Base-by-base conservation (phyloP, 305 asterid species). In the Vinca major region DNA sequence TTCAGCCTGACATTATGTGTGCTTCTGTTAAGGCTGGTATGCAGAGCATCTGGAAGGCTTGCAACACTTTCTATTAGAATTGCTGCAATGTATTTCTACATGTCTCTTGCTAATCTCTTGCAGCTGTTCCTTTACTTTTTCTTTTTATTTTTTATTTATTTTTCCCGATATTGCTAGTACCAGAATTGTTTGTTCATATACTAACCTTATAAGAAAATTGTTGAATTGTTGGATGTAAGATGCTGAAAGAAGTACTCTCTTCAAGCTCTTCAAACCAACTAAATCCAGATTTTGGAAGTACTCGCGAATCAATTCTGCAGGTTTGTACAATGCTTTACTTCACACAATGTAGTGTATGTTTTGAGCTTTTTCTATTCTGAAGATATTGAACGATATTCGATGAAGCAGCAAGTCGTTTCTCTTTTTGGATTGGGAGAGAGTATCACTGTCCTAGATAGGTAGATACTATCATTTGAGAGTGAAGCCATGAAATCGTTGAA, bases 251-350 rank as follows among this genome's bases (percentile, higher is more conserved):
- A 72, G 96, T 85, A 65, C 90, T 93, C 68, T 80, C 85, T 68
- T 87, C 92, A 81, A 86, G 75, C 73, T 74, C 87, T 80, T 73
- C 82, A 39, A 83, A 80, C 77, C 82, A 78, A 73, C 78, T 79
- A 66, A 81, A 70, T 76, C 86, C 91, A 53, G 90, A 88, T 72
- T 86, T 93, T 73, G 84, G 73, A 20, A 74, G 83, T 69, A 88
- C 92, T 36, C 89, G 96, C 7, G 93, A 91, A 70, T 87, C 97
- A 55, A 85, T 93, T 76, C 93, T 89, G 74, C 91, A 81, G 99
- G 97, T 91, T 79, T 67, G 36, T 62, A 14, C 1, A 33, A 57
- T 39, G 65, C 26, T 58, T 14, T 58, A 5, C 45, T 60, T 14
- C 26, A 58, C 21, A 36, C 7, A 16, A 60, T 36, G 21, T 11